Evolutionary conservation across 768 basidiomycete genomes (phyloP), one percentile per base, ranked within the genome.

Genomic region (Russula sp.): DNA sequence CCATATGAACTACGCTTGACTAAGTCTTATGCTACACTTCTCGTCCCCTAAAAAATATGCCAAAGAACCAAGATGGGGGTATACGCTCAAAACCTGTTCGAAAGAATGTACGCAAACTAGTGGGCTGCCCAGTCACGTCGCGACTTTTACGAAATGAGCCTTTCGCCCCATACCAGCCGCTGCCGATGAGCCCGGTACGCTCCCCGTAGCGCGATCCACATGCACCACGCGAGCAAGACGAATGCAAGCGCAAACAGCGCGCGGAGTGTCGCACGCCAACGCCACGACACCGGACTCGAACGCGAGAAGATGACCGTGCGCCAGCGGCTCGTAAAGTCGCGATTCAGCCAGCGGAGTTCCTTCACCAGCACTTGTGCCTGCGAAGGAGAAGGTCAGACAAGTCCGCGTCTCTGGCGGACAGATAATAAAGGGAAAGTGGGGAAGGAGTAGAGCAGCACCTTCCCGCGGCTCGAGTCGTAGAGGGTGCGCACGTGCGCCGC

Each of bases 141-240:
- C 4, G 49, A 32, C 37, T 40, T 11, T 78, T 73, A 91, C 48
- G 85, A 87, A 81, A 91, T 87, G 64, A 91, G 76, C 59, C 84
- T 81, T 70, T 89, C 88, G 59, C 89, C 89, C 88, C 88, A 91
- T 10, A 91, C 83, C n/a, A 90, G 80, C 51, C 87, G 77, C 68
- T 88, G 84, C 68, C 87, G 78, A 72, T 91, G 87, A 34, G 89
- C 89, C 40, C 86, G 78, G 64, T 88, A 87, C 32, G 83, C 88
- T 40, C 89, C 89, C 39, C 78, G 76, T 27, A 88, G 71, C 0
- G 83, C 82, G 35, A 86, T 80, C 82, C 81, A 87, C 37, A 79
- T 74, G 40, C 80, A 75, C 72, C 85, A 86, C 18, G 80, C 73
- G 60, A 87, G 70, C 69, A 89, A 79, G 5, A 82, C 74, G 64